Base-by-base conservation (phyloP, 208 protist species). In the Acanthamoeba sp. region DNA sequence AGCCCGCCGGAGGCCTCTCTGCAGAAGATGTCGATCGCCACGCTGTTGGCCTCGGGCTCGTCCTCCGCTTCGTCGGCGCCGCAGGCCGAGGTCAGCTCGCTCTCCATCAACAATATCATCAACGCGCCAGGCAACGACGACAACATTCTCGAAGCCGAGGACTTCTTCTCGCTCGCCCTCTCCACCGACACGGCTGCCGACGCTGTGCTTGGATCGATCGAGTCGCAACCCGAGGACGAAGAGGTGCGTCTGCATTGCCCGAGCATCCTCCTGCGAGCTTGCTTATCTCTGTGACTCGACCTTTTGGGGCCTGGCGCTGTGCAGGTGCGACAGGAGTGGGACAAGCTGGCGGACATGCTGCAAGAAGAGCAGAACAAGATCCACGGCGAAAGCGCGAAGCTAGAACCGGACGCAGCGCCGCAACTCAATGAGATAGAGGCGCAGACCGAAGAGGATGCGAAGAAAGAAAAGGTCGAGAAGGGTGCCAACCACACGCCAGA, bases 41-140 rank as follows among this genome's bases (percentile, higher is more conserved):
- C 76, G 18, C 48, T 85, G 24, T 45, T 85, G 42, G 45, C 5
- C 36, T 45, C 36, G 4, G 69, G 36, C 34, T 36, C 29, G 69
- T 3, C 59, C 59, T 36, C 59, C 10, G 6, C 71, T n/a, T 1
- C 71, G 16, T 7, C 71, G 71, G 9, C 36, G 18, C 18, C 71
- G 7, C 71, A 16, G 10, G 34, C 32, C 10, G 71, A 50, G 71
- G 71, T 38, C 32, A 59, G 27, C 76, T 34, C 42, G n/a, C 48
- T 85, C 38, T 59, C 76, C 76, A 85, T 85, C 76, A 85, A 85
- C 29, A 45, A 85, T n/a, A 85, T 85, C 76, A 85, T 85, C 76
- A 85, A 85, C 29, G 45, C 76, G 48, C 76, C 76, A 9, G 76
- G 76, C 20, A 85, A 85, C 48, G 76, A 85, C n/a, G 76, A 85